A percentile compares a stretch with the other conserved stretches of the same genome.
phyloP scores from a whole-genome alignment of 495 filamentous ascomycete species.

The Copromyces sp. region DNA sequence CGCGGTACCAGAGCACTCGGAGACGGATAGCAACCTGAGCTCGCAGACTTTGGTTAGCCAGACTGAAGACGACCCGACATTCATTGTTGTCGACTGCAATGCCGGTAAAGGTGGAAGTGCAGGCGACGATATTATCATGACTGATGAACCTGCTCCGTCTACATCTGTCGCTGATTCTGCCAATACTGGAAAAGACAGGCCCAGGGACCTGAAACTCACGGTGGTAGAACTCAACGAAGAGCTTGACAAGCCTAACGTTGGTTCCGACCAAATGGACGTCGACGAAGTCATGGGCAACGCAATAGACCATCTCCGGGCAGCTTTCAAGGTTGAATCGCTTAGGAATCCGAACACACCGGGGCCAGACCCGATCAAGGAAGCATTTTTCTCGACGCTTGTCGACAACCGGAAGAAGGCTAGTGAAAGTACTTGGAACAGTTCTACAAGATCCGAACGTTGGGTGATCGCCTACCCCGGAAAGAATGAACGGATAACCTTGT shows the following conservation, averaged over 20 bases:
- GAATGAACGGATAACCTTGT: constrained; percentile 49
- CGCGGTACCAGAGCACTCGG: constrained; percentile 9
- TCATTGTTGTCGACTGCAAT: constrained; percentile 4
- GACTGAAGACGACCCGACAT: constrained; percentile 15
- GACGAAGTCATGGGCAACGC: constrained; percentile 91
- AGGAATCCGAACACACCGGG: constrained; percentile 21
- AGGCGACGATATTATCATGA: constrained; percentile 8
- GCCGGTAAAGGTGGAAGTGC: not conserved
- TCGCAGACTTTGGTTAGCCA: constrained; percentile 38
- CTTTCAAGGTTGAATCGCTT: constrained; percentile 55
- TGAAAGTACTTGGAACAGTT: constrained; percentile 24
- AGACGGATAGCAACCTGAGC: constrained; percentile 28
- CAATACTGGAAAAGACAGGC: constrained; percentile 3
- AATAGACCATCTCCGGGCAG: constrained; percentile 78
- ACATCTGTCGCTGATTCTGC: not conserved
- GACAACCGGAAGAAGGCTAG: constrained; percentile 32
- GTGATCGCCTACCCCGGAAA: constrained; percentile 22
- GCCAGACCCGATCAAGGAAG: constrained; percentile 60
- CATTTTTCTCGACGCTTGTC: constrained; percentile 38
- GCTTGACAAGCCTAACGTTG: constrained; percentile 34
- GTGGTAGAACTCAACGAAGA: constrained; percentile 34
- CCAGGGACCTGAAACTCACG: constrained; percentile 18
- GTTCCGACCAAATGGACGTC: constrained; percentile 69
- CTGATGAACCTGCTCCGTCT: constrained; percentile 6
- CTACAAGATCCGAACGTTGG: constrained; percentile 17